phyloP scores from a whole-genome alignment of 371 early-diverging fungal genomes.

The Conidiobolus coronatus region DNA sequence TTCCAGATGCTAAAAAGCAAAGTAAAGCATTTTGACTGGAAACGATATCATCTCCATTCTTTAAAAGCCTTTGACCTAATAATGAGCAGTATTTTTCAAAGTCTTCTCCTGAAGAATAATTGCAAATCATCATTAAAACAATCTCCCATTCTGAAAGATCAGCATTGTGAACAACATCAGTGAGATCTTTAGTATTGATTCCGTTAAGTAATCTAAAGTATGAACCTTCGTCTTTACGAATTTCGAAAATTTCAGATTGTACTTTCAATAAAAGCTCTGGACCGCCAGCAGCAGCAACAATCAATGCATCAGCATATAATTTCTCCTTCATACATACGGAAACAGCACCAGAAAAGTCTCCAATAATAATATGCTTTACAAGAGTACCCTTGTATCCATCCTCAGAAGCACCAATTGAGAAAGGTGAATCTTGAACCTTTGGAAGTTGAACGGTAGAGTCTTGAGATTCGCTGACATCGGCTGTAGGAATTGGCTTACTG shows the following conservation, averaged over 20 bases:
- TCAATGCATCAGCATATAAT: slow-evolving; percentile 72
- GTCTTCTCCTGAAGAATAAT: slow-evolving; percentile 60
- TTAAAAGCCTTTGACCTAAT: slow-evolving; percentile 34
- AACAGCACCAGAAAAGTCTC: slow-evolving; percentile 81
- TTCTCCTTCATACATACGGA: slow-evolving; percentile 54
- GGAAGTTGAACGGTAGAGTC: background rate
- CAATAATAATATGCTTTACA: slow-evolving; percentile 47
- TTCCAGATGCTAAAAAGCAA: slow-evolving; percentile 77
- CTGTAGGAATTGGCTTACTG: background rate
- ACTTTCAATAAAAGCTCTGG: slow-evolving; percentile 57
- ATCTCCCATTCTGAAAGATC: slow-evolving; percentile 78
- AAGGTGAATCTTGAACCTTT: background rate
- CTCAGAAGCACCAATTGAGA: background rate
- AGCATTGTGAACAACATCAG: slow-evolving; percentile 54
- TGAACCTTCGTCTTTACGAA: slow-evolving; percentile 26
- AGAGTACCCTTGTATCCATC: background rate
- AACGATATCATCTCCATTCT: background rate
- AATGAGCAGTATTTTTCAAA: slow-evolving; percentile 40
- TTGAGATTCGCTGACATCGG: background rate
- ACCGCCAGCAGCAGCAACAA: slow-evolving; percentile 74
- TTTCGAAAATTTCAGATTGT: slow-evolving; percentile 66
- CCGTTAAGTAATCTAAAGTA: slow-evolving; percentile 66
- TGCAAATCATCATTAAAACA: slow-evolving; percentile 70
- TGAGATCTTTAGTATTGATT: slow-evolving; percentile 54
- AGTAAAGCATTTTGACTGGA: slow-evolving; percentile 43